Evolutionary conservation across 2,329 filamentous ascomycete species (phyloP).

Genomic region (Tolypocladium album): DNA sequence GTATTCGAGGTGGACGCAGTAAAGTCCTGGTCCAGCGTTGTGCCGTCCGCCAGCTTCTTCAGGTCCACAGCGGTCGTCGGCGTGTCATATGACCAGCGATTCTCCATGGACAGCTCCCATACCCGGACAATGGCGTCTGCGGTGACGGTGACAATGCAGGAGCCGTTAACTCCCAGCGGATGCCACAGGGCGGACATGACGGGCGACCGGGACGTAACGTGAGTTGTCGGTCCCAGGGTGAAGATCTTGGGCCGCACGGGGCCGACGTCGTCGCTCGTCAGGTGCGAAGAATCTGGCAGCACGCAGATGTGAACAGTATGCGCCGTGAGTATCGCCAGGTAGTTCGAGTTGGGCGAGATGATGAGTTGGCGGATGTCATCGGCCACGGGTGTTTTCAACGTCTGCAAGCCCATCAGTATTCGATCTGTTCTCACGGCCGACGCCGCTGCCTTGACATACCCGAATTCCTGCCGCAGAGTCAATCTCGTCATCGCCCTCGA

Average conservation of each 20-base stretch:
- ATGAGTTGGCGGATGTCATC: slow-evolving; percentile 77
- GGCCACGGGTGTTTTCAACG: slow-evolving; percentile 66
- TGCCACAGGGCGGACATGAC: slow-evolving; percentile 85
- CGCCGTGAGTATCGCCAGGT: slow-evolving; percentile 74
- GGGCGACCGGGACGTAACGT: slow-evolving; percentile 75
- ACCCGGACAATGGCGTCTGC: slow-evolving; percentile 78
- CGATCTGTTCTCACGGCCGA: not conserved
- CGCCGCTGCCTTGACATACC: slow-evolving; percentile 13
- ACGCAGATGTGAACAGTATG: slow-evolving; percentile 82
- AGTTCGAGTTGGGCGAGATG: slow-evolving; percentile 72
- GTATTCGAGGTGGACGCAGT: slow-evolving; percentile 62
- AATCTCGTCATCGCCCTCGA: slow-evolving; percentile 19
- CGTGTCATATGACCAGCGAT: slow-evolving; percentile 78
- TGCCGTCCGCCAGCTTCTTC: slow-evolving; percentile 78
- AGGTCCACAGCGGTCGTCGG: slow-evolving; percentile 79
- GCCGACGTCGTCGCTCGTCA: slow-evolving; percentile 55
- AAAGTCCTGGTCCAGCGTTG: slow-evolving; percentile 73
- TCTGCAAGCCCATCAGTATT: slow-evolving; percentile 30
- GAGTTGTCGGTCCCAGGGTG: slow-evolving; percentile 84
- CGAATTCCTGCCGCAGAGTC: slow-evolving; percentile 19
- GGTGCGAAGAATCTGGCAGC: slow-evolving; percentile 70
- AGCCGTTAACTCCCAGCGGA: slow-evolving; percentile 72
- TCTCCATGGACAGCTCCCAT: slow-evolving; percentile 79
- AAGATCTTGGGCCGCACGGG: slow-evolving; percentile 75
- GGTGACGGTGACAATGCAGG: slow-evolving; percentile 79